These are phyloP conservation scores for Candida labiduridarum DNA, from an alignment of 1,139 yeast species.

Conservation along the genomic window DNA sequence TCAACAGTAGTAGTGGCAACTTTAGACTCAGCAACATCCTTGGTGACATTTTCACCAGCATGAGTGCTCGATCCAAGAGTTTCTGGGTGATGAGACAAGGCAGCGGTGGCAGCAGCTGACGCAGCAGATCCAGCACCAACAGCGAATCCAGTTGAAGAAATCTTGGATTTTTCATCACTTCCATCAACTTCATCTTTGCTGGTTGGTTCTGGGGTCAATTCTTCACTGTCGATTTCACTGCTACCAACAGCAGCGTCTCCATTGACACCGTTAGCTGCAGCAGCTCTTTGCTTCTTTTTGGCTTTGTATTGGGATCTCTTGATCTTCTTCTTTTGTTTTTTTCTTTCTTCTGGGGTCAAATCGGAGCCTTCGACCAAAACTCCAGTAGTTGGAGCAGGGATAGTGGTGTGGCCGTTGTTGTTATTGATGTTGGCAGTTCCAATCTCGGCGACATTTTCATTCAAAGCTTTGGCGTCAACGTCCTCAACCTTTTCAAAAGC, in stretches of 20 bases:
- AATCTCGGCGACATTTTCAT: slow-evolving; percentile 23
- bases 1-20: neutral
- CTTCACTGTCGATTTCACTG: slow-evolving; percentile 19
- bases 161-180: slow-evolving; percentile 14
- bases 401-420: slow-evolving; percentile 6
- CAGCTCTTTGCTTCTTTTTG: slow-evolving; percentile 47
- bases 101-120: slow-evolving; percentile 11
- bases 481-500: slow-evolving; percentile 40
- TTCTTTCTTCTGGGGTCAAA: slow-evolving; percentile 42
- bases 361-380: slow-evolving; percentile 16
- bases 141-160: slow-evolving; percentile 7
- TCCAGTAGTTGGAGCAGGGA: slow-evolving; percentile 9
- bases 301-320: slow-evolving; percentile 51
- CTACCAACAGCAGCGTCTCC: slow-evolving; percentile 19
- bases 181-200: slow-evolving; percentile 27
- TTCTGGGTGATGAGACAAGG: slow-evolving; percentile 4
- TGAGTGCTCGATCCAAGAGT: slow-evolving; percentile 4
- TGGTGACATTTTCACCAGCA: neutral
- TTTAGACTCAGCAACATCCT: neutral
- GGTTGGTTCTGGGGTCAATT: slow-evolving; percentile 19
- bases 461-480: slow-evolving; percentile 50
- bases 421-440: slow-evolving; percentile 14
- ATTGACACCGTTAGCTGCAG: slow-evolving; percentile 36
- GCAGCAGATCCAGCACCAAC: slow-evolving; percentile 14
- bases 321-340: slow-evolving; percentile 51